phyloP scores from a whole-genome alignment of 148 eudicot genomes.

The Mesembryanthemum crystallinum region DNA sequence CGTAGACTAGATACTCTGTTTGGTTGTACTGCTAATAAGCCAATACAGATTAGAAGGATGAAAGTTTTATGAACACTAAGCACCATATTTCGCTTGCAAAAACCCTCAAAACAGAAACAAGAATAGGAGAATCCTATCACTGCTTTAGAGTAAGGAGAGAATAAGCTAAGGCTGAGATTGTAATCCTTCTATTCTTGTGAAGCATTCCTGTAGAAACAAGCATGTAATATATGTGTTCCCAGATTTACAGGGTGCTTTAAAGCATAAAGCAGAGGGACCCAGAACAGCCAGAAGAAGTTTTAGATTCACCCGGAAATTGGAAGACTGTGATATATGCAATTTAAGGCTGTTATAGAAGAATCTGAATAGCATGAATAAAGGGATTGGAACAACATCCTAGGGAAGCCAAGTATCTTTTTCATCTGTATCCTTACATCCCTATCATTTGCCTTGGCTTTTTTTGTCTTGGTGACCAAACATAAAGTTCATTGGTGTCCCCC shows the following conservation, averaged over 20 bases:
- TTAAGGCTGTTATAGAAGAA: constrained; percentile 68
- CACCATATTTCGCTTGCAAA: constrained; percentile 35
- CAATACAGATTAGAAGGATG: constrained; percentile 43
- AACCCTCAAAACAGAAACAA: constrained; percentile 9
- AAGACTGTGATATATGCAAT: constrained; percentile 38
- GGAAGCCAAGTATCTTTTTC: constrained; percentile 87
- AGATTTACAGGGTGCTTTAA: constrained; percentile 38
- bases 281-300: constrained; percentile 49
- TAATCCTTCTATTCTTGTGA: constrained; percentile 36
- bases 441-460: constrained; percentile 51
- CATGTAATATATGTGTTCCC: constrained; percentile 38
- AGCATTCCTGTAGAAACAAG: constrained; percentile 45
- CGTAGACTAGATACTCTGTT: constrained; percentile 40
- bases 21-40: constrained; percentile 41
- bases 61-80: constrained; percentile 32
- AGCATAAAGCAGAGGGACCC: constrained; percentile 69
- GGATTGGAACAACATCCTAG: constrained; percentile 59
- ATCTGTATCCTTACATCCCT: constrained; percentile 46
- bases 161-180: constrained; percentile 32
- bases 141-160: constrained; percentile 29
- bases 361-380: constrained; percentile 54
- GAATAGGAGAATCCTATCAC: constrained; percentile 11
- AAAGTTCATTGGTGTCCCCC: constrained; percentile 32
- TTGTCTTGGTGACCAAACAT: constrained; percentile 37
- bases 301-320: constrained; percentile 61